phyloP scores from a whole-genome alignment of 2,329 filamentous ascomycete genomes.

The Sclerotinia glacialis region DNA sequence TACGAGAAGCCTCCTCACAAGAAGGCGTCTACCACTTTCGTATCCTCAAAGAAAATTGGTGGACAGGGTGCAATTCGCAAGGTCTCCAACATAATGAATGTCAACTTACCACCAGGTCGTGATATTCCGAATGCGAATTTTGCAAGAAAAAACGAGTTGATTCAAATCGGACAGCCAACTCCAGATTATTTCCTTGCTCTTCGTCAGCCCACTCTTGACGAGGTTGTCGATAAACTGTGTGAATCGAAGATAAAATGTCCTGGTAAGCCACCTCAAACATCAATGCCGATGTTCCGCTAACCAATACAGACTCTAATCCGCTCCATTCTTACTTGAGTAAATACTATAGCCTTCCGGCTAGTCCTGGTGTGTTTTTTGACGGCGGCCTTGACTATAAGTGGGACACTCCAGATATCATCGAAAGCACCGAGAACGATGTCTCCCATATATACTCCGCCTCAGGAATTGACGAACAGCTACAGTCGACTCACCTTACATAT shows the following conservation, averaged over 20 bases:
- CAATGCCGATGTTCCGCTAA: background rate
- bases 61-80: background rate
- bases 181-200: conserved; percentile 20
- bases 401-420: conserved; percentile 18
- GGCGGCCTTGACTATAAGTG: conserved; percentile 46
- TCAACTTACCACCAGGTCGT: conserved; percentile 21
- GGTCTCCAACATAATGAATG: conserved; percentile 4
- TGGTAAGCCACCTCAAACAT: conserved; percentile 8
- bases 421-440: background rate
- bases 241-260: background rate
- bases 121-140: conserved; percentile 47
- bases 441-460: background rate
- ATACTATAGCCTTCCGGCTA: conserved; percentile 40
- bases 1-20: background rate
- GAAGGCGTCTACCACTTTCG: background rate
- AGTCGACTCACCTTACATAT: background rate
- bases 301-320: conserved; percentile 6
- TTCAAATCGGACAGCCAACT: conserved; percentile 36
- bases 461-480: background rate
- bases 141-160: conserved; percentile 45
- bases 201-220: conserved; percentile 18
- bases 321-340: conserved; percentile 14
- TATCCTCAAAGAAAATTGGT: background rate
- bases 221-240: conserved; percentile 4
- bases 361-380: conserved; percentile 47